Evolutionary conservation across 768 basidiomycete species (phyloP), one percentile per base, ranked within the genome.

Genomic region (Cystobasidium onofrii): DNA sequence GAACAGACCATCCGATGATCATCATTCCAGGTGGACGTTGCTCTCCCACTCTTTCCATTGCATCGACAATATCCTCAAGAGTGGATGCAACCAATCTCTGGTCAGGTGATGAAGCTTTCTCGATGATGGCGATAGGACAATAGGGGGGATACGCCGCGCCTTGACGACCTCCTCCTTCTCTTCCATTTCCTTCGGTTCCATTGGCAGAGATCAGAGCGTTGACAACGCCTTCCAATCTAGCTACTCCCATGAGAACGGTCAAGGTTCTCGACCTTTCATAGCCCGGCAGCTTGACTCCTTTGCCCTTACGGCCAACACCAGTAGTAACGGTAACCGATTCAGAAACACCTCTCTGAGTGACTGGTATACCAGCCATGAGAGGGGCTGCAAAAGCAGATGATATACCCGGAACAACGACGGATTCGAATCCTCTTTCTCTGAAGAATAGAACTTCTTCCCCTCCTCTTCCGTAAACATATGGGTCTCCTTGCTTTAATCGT

Each of bases 1-100:
- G 80, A 12, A 90, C 89, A 1, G 88, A 85, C 94, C 94, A 99
- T 1, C 96, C 96, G 77, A 99, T 85, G 34, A 97, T 85, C 80
- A 98, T 89, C 90, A 99, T 93, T 10, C 93, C 96, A 0, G 96
- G 96, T 20, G 94, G 92, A 41, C 94, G 83, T 80, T 98, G 93
- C 77, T 91, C 90, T 9, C 90, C 92, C 1, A 85, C 82, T 74
- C 85, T 86, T 71, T 88, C 88, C 80, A 97, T 80, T 0, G 89
- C 92, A 20, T 81, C 81, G 18, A 85, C 86, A 44, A 97, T 86
- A 77, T 88, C 85, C 69, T 82, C 84, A 62, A 99, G 80, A 0
- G 93, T 98, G 20, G 89, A 89, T 33, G 84, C 84, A 25, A 96
- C 84, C 1, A 90, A 87, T 17, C 96, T 83, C 81, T 98, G 96